Evolutionary conservation across 106 monocot genomes (phyloP).

Genomic region (Ottelia alismoides): DNA sequence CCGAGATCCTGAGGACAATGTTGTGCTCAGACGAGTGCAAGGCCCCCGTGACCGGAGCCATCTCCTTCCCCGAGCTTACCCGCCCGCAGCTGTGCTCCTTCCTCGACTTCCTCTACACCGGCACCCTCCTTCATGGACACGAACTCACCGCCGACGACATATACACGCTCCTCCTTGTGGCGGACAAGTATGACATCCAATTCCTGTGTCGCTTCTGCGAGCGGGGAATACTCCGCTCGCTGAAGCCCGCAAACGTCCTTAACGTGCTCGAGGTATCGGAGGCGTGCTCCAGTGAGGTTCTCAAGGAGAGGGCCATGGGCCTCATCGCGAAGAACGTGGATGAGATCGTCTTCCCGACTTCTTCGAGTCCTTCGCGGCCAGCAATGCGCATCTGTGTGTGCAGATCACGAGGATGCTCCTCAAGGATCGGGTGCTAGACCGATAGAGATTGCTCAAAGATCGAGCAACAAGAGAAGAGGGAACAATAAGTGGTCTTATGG

Average conservation of each 20-base stretch:
- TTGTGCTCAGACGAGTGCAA: conserved; percentile 55
- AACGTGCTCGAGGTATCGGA: conserved; percentile 54
- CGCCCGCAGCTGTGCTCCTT: conserved; percentile 50
- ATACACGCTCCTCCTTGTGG: conserved; percentile 28
- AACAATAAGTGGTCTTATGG: too few species aligned
- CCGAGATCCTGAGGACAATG: conserved; percentile 46
- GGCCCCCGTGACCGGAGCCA: conserved; percentile 30
- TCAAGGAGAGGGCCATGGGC: conserved; percentile 42
- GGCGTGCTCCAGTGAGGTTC: conserved; percentile 22
- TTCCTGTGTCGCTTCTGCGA: conserved; percentile 42
- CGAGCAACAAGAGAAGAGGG: too few species aligned
- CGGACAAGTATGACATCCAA: conserved; percentile 64
- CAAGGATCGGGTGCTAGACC: conserved; percentile 13
- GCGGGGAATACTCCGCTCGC: conserved; percentile 17
- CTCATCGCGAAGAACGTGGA: conserved; percentile 30
- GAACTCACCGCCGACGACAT: conserved; percentile 1
- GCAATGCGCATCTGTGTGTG: conserved; percentile 51
- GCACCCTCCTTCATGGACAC: conserved; percentile 28
- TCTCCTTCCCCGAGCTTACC: conserved; percentile 54
- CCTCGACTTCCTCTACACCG: conserved; percentile 66
- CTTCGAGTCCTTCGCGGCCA: conserved; percentile 41
- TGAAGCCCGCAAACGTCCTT: conserved; percentile 36
- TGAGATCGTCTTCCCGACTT: conserved; percentile 38
- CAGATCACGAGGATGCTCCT: conserved; percentile 59
- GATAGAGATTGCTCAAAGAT: too few species aligned